These are phyloP conservation scores for Malus hybrid DNA, from an alignment of 331 rosid species.

Conservation along the genomic window DNA sequence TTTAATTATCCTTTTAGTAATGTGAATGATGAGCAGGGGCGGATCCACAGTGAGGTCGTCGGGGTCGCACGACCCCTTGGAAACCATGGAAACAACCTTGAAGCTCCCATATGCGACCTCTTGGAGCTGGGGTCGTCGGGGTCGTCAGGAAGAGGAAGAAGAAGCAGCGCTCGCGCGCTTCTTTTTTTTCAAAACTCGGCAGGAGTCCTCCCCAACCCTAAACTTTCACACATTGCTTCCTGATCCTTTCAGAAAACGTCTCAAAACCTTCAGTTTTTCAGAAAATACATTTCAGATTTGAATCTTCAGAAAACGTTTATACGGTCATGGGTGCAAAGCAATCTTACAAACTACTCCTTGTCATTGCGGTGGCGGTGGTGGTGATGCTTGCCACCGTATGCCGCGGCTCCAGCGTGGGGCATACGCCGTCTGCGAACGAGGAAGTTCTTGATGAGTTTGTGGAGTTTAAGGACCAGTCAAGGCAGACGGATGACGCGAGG, in stretches of 20 bases:
- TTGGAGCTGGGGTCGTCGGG: too few species aligned
- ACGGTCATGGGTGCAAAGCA: constrained; percentile 11
- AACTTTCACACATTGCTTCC: background rate
- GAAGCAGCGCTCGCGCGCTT: too few species aligned
- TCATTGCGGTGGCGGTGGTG: background rate
- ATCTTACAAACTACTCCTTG: background rate
- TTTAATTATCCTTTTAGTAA: too few species aligned
- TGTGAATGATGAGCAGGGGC: too few species aligned
- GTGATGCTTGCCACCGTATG: constrained; percentile 17
- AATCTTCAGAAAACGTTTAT: background rate
- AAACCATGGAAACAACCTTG: too few species aligned
- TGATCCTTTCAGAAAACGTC: background rate
- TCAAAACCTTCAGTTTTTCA: background rate
- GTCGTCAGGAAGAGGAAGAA: too few species aligned
- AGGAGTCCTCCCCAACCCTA: background rate
- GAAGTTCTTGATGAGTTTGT: constrained; percentile 29
- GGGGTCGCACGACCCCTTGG: too few species aligned
- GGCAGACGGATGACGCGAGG: constrained; percentile 8
- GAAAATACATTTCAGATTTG: background rate
- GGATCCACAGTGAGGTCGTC: too few species aligned
- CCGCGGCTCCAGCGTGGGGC: constrained; percentile 22
- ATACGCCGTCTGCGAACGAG: constrained; percentile 22
- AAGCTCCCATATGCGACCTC: too few species aligned
- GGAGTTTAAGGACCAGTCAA: constrained; percentile 16
- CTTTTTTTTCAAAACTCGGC: too few species aligned